Base-by-base conservation (phyloP, 2,329 filamentous ascomycete species). In the Aspergillus fumigatus region DNA sequence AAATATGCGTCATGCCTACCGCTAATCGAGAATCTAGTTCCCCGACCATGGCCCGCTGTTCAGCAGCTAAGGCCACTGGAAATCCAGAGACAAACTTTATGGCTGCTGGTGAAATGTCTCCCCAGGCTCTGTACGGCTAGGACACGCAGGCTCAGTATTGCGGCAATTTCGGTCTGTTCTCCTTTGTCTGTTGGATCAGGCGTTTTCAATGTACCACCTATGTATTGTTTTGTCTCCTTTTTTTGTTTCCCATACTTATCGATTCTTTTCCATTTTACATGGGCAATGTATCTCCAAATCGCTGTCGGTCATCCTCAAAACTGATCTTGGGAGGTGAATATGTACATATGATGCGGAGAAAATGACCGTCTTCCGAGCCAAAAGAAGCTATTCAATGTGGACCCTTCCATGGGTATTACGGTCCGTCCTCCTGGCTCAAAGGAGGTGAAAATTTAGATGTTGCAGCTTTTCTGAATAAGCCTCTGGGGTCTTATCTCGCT, bases 41-140 rank as follows among this genome's bases (percentile, higher is more conserved):
- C 61, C 92, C 94, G 52, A 99, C 94, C 57, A 99, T 99, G 94
- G 94, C 94, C 59, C 89, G 94, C 72, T 97, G 92, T 82, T 96
- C 92, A 51, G 93, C 90, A 53, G 89, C 92, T 64, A 97, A 97
- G 84, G 89, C 88, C 57, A 87, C 86, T 9, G 86, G 87, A 59
- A 89, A 92, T 77, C 84, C 88, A 56, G 82, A 89, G 74, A 92
- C 86, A 54, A 90, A 92, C 77, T 84, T 90, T 65, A 88, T 92
- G 87, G 88, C 88, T 53, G 81, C 87, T 23, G 89, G 88, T 56
- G 78, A 79, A 63, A 77, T 76, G 62, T 72, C 72, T 62, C 68
- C 72, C 9, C 72, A 75, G 60, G 68, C 72, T 52, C 58, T 72
- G 60, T 74, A 75, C 66, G 73, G 72, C 61, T 73, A 67, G 64